phyloP scores from a whole-genome alignment of 305 asterid genomes.

The Plantago lanceolata region DNA sequence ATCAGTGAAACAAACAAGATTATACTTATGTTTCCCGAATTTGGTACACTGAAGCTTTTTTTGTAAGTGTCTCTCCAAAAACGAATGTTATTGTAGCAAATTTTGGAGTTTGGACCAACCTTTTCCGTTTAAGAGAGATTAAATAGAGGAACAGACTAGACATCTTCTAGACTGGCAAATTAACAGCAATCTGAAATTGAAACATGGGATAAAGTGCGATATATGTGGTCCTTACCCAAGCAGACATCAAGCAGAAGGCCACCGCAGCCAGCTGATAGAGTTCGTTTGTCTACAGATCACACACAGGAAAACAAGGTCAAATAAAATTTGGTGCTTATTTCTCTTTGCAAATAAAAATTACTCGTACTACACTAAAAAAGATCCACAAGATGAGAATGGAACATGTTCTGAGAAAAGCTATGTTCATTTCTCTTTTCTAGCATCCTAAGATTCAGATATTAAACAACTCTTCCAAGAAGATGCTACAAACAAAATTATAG shows the following conservation, averaged over 20 bases:
- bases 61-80: slow-evolving; percentile 7
- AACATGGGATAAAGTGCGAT: neutral
- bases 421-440: slow-evolving; percentile 6
- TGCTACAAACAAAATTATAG: slow-evolving; percentile 16
- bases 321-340: slow-evolving; percentile 20
- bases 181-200: neutral
- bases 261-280: slow-evolving; percentile 94
- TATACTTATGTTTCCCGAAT: neutral
- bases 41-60: slow-evolving; percentile 2
- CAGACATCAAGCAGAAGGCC: slow-evolving; percentile 96
- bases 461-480: slow-evolving; percentile 2
- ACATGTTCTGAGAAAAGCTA: neutral
- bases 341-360: neutral
- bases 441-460: slow-evolving; percentile 16
- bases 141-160: neutral
- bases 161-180: slow-evolving; percentile 17
- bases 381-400: slow-evolving; percentile 12
- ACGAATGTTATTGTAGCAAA: neutral
- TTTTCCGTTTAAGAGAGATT: neutral
- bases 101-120: neutral
- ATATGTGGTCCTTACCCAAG: slow-evolving; percentile 65
- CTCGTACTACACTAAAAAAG: neutral
- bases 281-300: slow-evolving; percentile 74
- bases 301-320: slow-evolving; percentile 23
- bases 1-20: slow-evolving; percentile 13